These are phyloP conservation scores for Suillus fuscotomentosus DNA, from an alignment of 768 basidiomycete species.

Conservation along the genomic window DNA sequence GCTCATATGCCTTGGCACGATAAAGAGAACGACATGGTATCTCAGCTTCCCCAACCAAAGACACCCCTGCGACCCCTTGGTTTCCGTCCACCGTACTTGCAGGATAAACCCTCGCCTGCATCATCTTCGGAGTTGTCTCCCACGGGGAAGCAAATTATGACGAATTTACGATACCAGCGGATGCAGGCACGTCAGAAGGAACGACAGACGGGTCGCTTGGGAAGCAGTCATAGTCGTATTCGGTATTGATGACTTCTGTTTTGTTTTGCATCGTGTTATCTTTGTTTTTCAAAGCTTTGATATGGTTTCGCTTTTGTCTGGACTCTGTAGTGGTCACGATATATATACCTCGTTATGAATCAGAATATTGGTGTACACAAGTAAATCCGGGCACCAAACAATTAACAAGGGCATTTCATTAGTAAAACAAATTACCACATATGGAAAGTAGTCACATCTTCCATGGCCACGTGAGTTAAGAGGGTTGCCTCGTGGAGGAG, in stretches of 20 bases:
- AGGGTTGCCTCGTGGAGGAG: neutral
- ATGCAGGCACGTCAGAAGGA: constrained; percentile 33
- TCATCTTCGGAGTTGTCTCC: constrained; percentile 76
- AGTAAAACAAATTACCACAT: neutral
- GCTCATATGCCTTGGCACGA: neutral
- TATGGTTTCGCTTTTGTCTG: constrained; percentile 1
- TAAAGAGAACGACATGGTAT: constrained; percentile 24
- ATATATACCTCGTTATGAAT: constrained; percentile 10
- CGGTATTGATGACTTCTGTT: constrained; percentile 18
- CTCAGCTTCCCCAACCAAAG: constrained; percentile 35
- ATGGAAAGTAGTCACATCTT: neutral
- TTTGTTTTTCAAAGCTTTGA: constrained; percentile 12
- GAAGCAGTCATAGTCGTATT: constrained; percentile 30
- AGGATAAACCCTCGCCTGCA: constrained; percentile 54
- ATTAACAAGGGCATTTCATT: too few relatives aligned
- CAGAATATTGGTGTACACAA: neutral
- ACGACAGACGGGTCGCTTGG: constrained; percentile 27
- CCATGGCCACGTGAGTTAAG: neutral
- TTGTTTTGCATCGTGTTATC: neutral
- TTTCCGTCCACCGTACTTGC: constrained; percentile 30
- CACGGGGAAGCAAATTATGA: constrained; percentile 65
- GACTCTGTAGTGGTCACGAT: constrained; percentile 9
- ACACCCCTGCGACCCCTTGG: constrained; percentile 47
- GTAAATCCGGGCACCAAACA: neutral
- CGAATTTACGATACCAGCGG: constrained; percentile 48